Evolutionary conservation across 1,284 basidiomycete genomes (phyloP), one percentile per base, ranked within the genome.

Genomic region (Anthracocystis walkeri): DNA sequence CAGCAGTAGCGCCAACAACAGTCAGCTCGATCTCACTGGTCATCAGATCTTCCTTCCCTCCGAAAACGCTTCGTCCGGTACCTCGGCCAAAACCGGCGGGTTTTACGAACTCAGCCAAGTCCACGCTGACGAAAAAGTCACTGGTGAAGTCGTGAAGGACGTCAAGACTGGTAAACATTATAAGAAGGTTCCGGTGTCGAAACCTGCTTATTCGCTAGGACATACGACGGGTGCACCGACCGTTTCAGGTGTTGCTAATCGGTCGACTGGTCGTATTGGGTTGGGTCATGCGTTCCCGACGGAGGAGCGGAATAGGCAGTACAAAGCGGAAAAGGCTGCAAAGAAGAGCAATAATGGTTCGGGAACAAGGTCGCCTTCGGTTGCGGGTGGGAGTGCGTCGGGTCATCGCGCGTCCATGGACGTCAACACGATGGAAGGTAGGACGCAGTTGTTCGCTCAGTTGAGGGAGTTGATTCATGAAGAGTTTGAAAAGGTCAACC

Each of bases 81-180:
- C 65, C 0, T 33, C 65, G 3, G 31, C 61, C 0, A 45, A 51
- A 23, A 38, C 3, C 35, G 55, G 52, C 6, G 65, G 62, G 57
- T 48, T 64, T 27, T 75, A 56, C 53, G 65, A 71, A 42, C 66
- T 79, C 20, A 45, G 46, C 12, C 62, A 55, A 14, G 55, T 79
- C 23, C 35, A 46, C n/a, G 58, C 75, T 5, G n/a, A 64, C 40
- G 67, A 72, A 7, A 29, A 49, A 2, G 65, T 69, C 25, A 27
- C 41, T 10, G 64, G 65, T 25, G 69, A 76, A n/a, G 56, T 78
- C 35, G 59, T 79, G 48, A 68, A 66, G 59, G 78, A 79, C 61
- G 45, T 58, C 48, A 75, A 73, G 56, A 72, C 75, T 20, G 78
- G 78, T 51, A 74, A 76, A 45, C 78, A 78, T 41, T 79, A 79